These are phyloP conservation scores for Ascochyta viciae-villosae DNA, from an alignment of 2,329 filamentous ascomycete genomes.

Conservation along the genomic window DNA sequence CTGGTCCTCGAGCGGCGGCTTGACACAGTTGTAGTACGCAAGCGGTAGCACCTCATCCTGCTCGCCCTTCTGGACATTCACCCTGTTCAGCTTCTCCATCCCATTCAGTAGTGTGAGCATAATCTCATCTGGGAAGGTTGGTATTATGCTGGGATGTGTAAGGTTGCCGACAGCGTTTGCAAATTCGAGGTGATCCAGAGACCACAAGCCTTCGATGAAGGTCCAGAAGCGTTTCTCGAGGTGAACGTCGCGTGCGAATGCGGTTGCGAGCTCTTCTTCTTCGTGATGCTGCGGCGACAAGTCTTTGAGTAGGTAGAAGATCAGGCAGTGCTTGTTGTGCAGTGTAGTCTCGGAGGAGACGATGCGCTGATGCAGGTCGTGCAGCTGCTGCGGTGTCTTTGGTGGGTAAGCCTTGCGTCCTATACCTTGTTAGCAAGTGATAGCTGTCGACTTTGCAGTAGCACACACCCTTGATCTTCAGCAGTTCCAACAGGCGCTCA, in stretches of 20 bases:
- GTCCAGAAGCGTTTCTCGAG: slow-evolving; percentile 79
- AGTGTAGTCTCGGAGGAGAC: slow-evolving; percentile 68
- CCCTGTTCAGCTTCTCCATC: slow-evolving; percentile 25
- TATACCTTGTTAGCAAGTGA: slow-evolving; percentile 31
- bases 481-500: slow-evolving; percentile 74
- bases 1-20: slow-evolving; percentile 72
- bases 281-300: slow-evolving; percentile 61
- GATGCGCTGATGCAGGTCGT: slow-evolving; percentile 74
- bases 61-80: slow-evolving; percentile 39
- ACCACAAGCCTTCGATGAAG: slow-evolving; percentile 83
- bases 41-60: slow-evolving; percentile 64
- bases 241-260: slow-evolving; percentile 68
- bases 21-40: slow-evolving; percentile 79
- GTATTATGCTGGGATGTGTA: slow-evolving; percentile 78
- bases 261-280: slow-evolving; percentile 60
- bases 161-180: slow-evolving; percentile 73
- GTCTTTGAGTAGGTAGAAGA: slow-evolving; percentile 86
- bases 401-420: slow-evolving; percentile 76
- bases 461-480: slow-evolving; percentile 72
- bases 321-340: slow-evolving; percentile 81
- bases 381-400: slow-evolving; percentile 70
- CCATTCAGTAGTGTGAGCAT: slow-evolving; percentile 69
- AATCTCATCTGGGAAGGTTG: slow-evolving; percentile 85
- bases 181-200: slow-evolving; percentile 76
- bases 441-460: background rate